Evolutionary conservation across 2,329 filamentous ascomycete genomes (phyloP), one percentile per base, ranked within the genome.

Genomic region (Trichophyton simii): DNA sequence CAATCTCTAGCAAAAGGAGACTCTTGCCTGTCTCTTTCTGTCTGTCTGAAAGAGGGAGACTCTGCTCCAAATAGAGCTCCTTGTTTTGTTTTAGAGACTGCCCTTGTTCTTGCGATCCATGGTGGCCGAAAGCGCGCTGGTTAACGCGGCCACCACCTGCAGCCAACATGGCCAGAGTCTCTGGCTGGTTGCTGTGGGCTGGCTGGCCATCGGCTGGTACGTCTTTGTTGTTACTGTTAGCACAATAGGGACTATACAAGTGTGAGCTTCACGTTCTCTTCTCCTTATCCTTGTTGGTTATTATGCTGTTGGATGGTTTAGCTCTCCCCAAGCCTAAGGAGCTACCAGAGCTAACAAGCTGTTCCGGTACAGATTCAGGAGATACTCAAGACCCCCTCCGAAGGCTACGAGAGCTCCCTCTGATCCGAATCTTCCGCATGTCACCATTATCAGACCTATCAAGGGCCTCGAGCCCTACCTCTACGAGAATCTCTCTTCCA

Each of bases 391-490:
- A 60, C 72, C 70, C 48, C 80, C 78, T 57, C 69, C 69, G 52
- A 73, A 70, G 52, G 77, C 80, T 20, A 70, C 75, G 20, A 71
- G 72, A 1, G 63, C 61, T 52, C 65, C 74, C 15, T 67, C 73
- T 6, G 65, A 66, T 20, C 60, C 70, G 11, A 76, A 85, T 44
- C 79, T 90, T 2, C 92, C 91, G 15, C 86, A 89, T 76, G 82
- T 99, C 68, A 97, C 94, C 36, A 82, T 96, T 63, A 91, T 99
- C 67, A 88, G 94, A 1, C 95, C 94, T 0, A 87, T 96, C 66
- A 97, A 96, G 75, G 94, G 91, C 63, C 80, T 95, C 61, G 94
- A 97, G 72, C 88, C 91, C 3, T 83, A 85, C 65, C 84, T 97
- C 25, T 96, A 95, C 79, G 89, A 96, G 69, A 97, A 94, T 70